Conservation (phyloP, 2,329 filamentous ascomycete species). For the Stenocarpella maydis region DNA sequence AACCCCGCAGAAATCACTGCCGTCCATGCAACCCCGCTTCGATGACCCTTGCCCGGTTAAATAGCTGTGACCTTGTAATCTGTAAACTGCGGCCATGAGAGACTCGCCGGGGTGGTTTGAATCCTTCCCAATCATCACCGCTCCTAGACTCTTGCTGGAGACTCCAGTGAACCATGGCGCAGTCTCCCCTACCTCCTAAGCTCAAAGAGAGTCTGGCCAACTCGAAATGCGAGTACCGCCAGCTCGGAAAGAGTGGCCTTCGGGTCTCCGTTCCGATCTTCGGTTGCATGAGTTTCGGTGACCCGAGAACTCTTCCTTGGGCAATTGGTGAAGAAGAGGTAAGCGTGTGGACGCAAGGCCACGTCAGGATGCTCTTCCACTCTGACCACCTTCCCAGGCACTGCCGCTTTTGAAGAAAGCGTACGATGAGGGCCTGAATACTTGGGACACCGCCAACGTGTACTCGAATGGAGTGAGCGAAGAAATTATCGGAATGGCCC, state of each 20-base stretch:
- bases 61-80: not conserved
- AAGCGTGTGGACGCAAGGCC: not conserved
- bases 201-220: conserved; percentile 41
- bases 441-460: conserved; percentile 60
- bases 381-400: conserved; percentile 6
- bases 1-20: not conserved
- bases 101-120: not conserved
- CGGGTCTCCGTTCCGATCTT: conserved; percentile 70
- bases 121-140: not conserved
- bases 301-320: conserved; percentile 60
- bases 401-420: conserved; percentile 42
- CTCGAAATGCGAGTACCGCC: conserved; percentile 50
- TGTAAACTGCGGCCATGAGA: not conserved
- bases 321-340: conserved; percentile 65
- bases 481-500: conserved; percentile 70
- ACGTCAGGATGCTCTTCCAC: conserved; percentile 28
- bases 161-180: conserved; percentile 4
- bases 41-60: not conserved
- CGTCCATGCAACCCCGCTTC: conserved; percentile 11
- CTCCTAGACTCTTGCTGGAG: too few relatives aligned
- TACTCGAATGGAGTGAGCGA: conserved; percentile 73
- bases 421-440: conserved; percentile 45
- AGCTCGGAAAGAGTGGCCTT: conserved; percentile 68
- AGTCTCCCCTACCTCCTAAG: conserved; percentile 2
- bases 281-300: conserved; percentile 70